Percentiles rank a stretch among this genome's conserved stretches.
Evolutionary conservation across 352 stramenopile genomes (phyloP).

Genomic region (Pythium insidiosum): DNA sequence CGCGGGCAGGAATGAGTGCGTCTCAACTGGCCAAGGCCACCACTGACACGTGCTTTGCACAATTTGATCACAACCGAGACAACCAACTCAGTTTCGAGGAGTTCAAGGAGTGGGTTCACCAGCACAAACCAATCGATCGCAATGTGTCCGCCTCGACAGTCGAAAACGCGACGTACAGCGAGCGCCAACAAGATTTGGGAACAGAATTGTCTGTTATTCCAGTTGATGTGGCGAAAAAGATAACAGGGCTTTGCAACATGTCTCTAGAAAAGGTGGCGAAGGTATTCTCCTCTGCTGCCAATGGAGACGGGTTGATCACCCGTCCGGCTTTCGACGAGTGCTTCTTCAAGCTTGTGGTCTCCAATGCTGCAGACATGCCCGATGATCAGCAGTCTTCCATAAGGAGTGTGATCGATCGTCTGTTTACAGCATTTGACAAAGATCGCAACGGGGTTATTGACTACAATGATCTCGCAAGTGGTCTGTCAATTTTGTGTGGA

Average conservation of each 20-base stretch:
- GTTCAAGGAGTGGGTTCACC: constrained; percentile 69
- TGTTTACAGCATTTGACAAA: constrained; percentile 77
- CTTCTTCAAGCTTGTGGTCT: constrained; percentile 67
- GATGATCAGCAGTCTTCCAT: constrained; percentile 41
- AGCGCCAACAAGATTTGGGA: neutral
- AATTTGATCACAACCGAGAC: constrained; percentile 73
- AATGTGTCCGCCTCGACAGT: neutral
- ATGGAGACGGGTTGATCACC: constrained; percentile 43
- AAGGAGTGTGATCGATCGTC: constrained; percentile 62
- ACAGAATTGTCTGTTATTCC: constrained; percentile 27
- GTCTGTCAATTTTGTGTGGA: constrained; percentile 62
- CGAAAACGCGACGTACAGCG: neutral
- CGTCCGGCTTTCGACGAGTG: constrained; percentile 63
- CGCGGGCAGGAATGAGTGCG: constrained; percentile 43
- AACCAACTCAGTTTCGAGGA: constrained; percentile 72
- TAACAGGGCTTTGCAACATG: constrained; percentile 58
- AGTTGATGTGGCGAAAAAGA: constrained; percentile 60
- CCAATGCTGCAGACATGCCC: constrained; percentile 21
- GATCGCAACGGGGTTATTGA: constrained; percentile 68
- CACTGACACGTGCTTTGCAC: constrained; percentile 64
- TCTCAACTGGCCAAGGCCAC: constrained; percentile 66
- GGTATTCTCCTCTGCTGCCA: constrained; percentile 40
- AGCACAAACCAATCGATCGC: constrained; percentile 29
- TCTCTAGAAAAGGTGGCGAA: constrained; percentile 50
- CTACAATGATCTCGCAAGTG: constrained; percentile 67